Conservation (phyloP, 495 filamentous ascomycete genomes). For the Geopyxis carbonaria region DNA sequence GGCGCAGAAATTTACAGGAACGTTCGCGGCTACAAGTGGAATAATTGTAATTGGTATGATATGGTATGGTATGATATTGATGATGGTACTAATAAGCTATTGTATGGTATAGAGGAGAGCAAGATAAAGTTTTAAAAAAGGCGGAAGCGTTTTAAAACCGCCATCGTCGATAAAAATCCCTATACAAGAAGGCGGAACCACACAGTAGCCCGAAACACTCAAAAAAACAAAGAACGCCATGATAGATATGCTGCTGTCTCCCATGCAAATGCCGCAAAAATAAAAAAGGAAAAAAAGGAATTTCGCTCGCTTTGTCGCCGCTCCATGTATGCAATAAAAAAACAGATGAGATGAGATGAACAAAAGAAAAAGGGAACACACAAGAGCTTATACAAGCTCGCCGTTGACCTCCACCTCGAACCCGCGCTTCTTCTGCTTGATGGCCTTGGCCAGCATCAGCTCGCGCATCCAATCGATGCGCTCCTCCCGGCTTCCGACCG, state of each 20-base stretch:
- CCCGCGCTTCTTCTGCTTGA: conserved; percentile 65
- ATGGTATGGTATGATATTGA: too few species aligned
- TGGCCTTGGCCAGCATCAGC: conserved; percentile 86
- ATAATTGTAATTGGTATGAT: too few species aligned
- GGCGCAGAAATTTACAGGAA: too few species aligned
- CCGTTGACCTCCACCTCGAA: conserved; percentile 72
- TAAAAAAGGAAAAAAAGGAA: conserved; percentile 13
- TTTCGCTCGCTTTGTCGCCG: too few species aligned
- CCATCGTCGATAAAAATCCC: neutral
- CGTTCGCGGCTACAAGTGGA: too few species aligned
- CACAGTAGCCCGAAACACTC: too few species aligned
- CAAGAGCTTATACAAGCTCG: conserved; percentile 42
- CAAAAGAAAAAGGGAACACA: conserved; percentile 9
- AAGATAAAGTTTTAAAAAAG: too few species aligned
- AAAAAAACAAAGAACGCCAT: conserved; percentile 5
- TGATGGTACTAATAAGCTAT: too few species aligned
- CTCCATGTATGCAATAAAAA: conserved; percentile 7
- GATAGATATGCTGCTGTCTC: too few species aligned
- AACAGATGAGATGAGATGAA: conserved; percentile 8
- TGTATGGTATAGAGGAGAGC: too few species aligned
- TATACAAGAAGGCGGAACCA: conserved; percentile 1
- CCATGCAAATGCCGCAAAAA: neutral
- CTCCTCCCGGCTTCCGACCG: conserved; percentile 70
- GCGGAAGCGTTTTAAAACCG: too few species aligned
- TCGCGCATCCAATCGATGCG: conserved; percentile 97